Conservation (phyloP, 768 basidiomycete genomes). For the Pleurotus djamor region DNA sequence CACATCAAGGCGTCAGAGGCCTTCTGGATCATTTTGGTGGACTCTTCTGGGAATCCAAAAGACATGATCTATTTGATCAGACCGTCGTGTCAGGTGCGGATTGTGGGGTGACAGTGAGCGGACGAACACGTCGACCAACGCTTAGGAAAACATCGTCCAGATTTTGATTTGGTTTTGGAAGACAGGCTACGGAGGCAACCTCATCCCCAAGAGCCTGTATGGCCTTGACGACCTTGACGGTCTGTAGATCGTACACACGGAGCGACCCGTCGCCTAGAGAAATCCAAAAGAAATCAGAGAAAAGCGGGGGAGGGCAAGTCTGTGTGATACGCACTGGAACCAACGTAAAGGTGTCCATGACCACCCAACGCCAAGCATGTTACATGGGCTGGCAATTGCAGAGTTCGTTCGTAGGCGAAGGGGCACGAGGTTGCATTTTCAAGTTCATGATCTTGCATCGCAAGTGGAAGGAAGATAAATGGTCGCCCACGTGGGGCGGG, state of each 20-base stretch:
- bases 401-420: background rate
- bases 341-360: slow-evolving; percentile 45
- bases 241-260: slow-evolving; percentile 60
- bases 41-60: slow-evolving; percentile 36
- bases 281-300: background rate
- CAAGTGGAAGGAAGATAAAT: background rate
- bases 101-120: background rate
- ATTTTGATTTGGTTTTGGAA: slow-evolving; percentile 35
- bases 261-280: slow-evolving; percentile 64
- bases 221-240: slow-evolving; percentile 61
- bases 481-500: background rate
- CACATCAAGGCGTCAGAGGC: slow-evolving; percentile 42
- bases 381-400: slow-evolving; percentile 2
- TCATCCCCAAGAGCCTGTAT: slow-evolving; percentile 55
- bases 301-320: background rate
- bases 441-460: background rate
- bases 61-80: slow-evolving; percentile 32
- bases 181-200: slow-evolving; percentile 60
- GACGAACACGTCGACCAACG: slow-evolving; percentile 53
- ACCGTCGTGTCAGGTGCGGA: background rate
- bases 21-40: slow-evolving; percentile 50
- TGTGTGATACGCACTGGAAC: slow-evolving; percentile 47
- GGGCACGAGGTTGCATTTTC: background rate
- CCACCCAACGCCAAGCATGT: background rate
- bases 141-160: slow-evolving; percentile 63